Evolutionary conservation across 208 protist genomes (phyloP), one percentile per base, ranked within the genome.

Genomic region (Leishmania tropica): DNA sequence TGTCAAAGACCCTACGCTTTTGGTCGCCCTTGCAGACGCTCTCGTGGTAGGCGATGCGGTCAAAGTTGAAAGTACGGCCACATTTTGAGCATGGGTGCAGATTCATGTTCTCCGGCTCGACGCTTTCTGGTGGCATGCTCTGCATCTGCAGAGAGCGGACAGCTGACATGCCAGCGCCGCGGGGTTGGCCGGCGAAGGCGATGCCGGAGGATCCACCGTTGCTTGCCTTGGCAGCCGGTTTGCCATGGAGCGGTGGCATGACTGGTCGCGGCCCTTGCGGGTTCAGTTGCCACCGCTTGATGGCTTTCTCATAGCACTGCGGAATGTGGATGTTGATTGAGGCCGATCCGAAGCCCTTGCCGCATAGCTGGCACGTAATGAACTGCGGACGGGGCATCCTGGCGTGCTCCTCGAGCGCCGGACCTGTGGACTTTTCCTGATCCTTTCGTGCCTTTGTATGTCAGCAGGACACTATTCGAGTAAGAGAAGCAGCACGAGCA

Each of bases 1-100:
- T 96, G 75, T 97, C 86, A 85, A 97, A 98, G 17, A 92, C 85
- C 48, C 81, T 86, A 47, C 95, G 93, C 75, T 96, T 94, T 64
- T 84, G 60, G 78, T 93, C 81, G 3, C 90, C 92, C 45, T 94
- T 93, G 88, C 96, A 98, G 28, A 96, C 93, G 71, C 92, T 96
- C 78, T 98, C 95, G 88, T 98, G 96, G 82, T 98, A 97, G 21
- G 84, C 76, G 48, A 98, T 91, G 60, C 96, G 93, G 82, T 98
- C 95, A 80, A 88, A 95, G 72, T 93, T 89, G 85, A 98, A 98
- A 64, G 54, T 92, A 45, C 96, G 89, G 19, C 94, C 94, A 68
- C 96, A 98, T 76, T 91, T 92, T 64, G 86, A 87, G 85, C 96
- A 98, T n/a, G 92, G 91, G 79, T 96, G 92, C 28, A 96, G 87